Base-by-base conservation (phyloP, 148 eudicot species). In the Heliamphora exappendiculata region DNA sequence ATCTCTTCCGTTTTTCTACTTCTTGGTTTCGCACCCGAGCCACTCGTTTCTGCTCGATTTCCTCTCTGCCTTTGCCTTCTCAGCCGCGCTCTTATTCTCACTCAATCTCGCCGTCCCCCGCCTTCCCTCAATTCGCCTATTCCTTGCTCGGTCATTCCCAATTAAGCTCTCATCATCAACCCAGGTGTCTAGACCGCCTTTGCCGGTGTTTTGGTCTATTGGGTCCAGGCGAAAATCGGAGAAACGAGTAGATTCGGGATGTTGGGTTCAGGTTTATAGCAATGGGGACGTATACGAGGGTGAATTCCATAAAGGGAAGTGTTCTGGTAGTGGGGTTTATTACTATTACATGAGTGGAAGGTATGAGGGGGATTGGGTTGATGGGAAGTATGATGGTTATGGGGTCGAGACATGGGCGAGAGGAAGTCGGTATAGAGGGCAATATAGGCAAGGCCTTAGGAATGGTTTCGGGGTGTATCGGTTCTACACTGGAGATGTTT, bases 221-320 rank as follows among this genome's bases (percentile, higher is more conserved):
- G 97, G 98, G 70, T 86, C 91, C 0, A 80, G 84, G 80, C 60
- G 85, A 2, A 91, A 87, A 81, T 53, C 73, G 2, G 94, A 90
- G 24, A 91, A 91, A 66, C 80, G 67, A 58, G 73, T 75, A 45
- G 85, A 55, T 78, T 87, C 72, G 34, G 72, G 72, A 31, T 68
- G 54, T 68, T 68, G 84, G 80, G 94, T 94, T 74, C 90, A 94
- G 80, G 87, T 87, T 66, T 91, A 87, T 69, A 84, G 89, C 73
- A 94, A 94, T 79, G 98, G 98, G 42, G 98, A 94, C 81, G 95
- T 94, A 0, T 94, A 91, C 67, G 98, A 94, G 78, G 98, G 97
- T 24, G 98, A 94, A 60, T 90, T 91, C 80, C 98, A 94, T 66
- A 91, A 90, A 77, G 97, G 98, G 13, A 91, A 89, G 82, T 91